phyloP scores from a whole-genome alignment of 805 yeast genomes.

The Teunomyces panamensis region DNA sequence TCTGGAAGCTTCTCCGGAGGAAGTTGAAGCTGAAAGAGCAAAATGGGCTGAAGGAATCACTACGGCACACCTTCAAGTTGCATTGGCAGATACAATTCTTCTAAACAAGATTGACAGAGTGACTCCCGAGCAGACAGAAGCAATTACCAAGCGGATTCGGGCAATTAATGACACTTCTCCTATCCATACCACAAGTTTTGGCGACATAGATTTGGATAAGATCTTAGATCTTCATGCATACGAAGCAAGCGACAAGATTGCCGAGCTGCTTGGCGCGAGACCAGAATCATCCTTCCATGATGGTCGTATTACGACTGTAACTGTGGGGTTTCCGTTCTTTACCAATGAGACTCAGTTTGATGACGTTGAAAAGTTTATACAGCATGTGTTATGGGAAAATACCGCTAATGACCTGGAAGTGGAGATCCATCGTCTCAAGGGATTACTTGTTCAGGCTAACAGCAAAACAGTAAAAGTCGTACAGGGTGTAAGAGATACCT shows the following conservation, averaged over 20 bases:
- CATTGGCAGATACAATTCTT: slow-evolving; percentile 80
- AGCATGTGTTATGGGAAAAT: slow-evolving; percentile 73
- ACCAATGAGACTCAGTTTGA: slow-evolving; percentile 34
- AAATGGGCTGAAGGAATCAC: slow-evolving; percentile 49
- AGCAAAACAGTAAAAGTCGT: slow-evolving; percentile 52
- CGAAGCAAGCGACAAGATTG: slow-evolving; percentile 34
- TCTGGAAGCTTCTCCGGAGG: slow-evolving; percentile 21
- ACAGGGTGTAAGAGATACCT: slow-evolving; percentile 93
- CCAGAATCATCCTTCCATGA: slow-evolving; percentile 31
- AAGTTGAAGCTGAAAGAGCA: slow-evolving; percentile 28
- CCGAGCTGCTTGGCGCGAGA: slow-evolving; percentile 11
- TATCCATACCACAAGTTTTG: slow-evolving; percentile 62
- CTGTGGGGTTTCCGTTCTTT: slow-evolving; percentile 45
- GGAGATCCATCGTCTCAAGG: slow-evolving; percentile 84
- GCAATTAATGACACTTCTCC: slow-evolving; percentile 70
- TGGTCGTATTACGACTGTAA: slow-evolving; percentile 34
- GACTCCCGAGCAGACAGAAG: slow-evolving; percentile 14
- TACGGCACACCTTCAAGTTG: slow-evolving; percentile 86
- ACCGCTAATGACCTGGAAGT: slow-evolving; percentile 38
- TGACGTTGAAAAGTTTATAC: slow-evolving; percentile 61
- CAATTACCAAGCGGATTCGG: slow-evolving; percentile 38
- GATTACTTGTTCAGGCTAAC: slow-evolving; percentile 51
- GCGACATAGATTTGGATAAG: slow-evolving; percentile 64
- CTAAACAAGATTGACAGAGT: slow-evolving; percentile 71
- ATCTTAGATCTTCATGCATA: slow-evolving; percentile 81